These are phyloP conservation scores for Vaccinium vitisidaea DNA, from an alignment of 148 eudicot species.

Conservation along the genomic window DNA sequence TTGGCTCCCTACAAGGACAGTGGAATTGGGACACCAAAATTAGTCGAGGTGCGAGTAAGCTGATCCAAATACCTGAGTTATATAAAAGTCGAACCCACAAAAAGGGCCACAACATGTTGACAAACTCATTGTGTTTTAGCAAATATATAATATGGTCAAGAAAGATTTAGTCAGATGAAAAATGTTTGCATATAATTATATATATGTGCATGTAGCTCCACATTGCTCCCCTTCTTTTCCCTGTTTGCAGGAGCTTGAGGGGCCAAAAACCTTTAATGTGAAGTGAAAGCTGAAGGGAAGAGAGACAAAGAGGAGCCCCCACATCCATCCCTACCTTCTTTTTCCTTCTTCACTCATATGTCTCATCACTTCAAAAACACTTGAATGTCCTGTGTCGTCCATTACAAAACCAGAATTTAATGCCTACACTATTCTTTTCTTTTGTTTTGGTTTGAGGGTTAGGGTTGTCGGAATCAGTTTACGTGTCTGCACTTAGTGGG, in stretches of 20 bases:
- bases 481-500: too few relatives aligned
- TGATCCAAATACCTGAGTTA: too few relatives aligned
- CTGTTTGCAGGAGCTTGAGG: background rate
- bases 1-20: too few relatives aligned
- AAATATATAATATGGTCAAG: background rate
- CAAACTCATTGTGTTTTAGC: background rate
- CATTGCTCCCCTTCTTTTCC: background rate
- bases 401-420: background rate
- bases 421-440: background rate
- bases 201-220: background rate
- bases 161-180: background rate
- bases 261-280: background rate
- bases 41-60: too few relatives aligned
- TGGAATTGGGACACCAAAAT: too few relatives aligned
- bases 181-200: background rate
- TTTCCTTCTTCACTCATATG: background rate
- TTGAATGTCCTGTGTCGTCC: constrained; percentile 6
- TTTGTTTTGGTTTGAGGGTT: too few relatives aligned
- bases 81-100: background rate
- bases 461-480: too few relatives aligned
- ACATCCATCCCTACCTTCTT: background rate
- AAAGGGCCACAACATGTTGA: background rate
- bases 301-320: background rate
- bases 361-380: background rate
- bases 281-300: constrained; percentile 1